phyloP scores from a whole-genome alignment of 139 green algal species.

The Asterochloris erici region DNA sequence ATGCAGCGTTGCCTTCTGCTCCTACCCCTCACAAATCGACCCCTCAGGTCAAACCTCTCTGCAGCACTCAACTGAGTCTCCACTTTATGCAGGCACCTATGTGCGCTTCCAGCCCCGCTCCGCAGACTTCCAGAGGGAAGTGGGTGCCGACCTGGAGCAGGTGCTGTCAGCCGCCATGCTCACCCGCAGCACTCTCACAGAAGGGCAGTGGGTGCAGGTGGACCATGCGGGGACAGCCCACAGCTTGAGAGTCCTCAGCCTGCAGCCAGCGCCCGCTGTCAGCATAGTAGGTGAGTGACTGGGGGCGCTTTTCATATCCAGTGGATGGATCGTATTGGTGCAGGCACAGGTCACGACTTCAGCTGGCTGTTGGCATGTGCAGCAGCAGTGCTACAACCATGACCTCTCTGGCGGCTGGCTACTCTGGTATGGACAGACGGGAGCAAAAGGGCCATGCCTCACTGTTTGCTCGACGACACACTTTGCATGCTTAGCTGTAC shows the following conservation, averaged over 20 bases:
- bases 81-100: constrained; percentile 25
- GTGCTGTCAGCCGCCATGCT: constrained; percentile 64
- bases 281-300: constrained; percentile 41
- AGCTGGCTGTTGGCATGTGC: neutral
- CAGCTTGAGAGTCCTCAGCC: constrained; percentile 55
- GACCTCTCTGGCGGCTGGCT: neutral
- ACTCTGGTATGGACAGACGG: neutral
- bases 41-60: too few species aligned
- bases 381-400: neutral
- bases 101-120: constrained; percentile 59
- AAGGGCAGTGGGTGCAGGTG: constrained; percentile 71
- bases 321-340: neutral
- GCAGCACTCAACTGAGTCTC: too few species aligned
- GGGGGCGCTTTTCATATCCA: neutral
- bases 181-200: constrained; percentile 54
- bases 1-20: too few species aligned
- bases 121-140: constrained; percentile 64
- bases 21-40: too few species aligned
- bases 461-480: neutral
- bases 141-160: constrained; percentile 38
- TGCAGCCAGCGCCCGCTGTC: constrained; percentile 49
- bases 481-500: too few species aligned
- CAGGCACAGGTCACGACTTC: too few species aligned
- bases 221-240: constrained; percentile 16
- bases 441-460: neutral